Evolutionary conservation across 805 yeast species (phyloP).

Genomic region (Candida nitratophila): DNA sequence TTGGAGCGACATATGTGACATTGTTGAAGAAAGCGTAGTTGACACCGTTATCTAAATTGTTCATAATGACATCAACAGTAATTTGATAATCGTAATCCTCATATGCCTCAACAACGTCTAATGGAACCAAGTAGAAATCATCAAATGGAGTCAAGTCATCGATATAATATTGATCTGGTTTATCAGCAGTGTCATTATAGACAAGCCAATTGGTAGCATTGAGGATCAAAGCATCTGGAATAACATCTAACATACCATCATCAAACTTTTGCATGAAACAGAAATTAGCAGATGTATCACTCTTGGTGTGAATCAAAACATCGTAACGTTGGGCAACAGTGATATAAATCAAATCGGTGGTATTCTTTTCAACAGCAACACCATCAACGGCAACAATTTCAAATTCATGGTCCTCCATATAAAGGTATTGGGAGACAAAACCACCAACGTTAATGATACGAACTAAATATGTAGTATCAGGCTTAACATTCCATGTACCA

Average conservation of each 20-base stretch:
- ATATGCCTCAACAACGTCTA: constrained; percentile 42
- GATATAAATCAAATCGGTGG: constrained; percentile 65
- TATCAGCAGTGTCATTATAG: constrained; percentile 33
- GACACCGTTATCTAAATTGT: constrained; percentile 76
- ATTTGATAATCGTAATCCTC: constrained; percentile 67
- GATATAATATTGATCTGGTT: constrained; percentile 37
- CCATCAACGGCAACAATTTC: constrained; percentile 93
- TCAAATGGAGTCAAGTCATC: constrained; percentile 51
- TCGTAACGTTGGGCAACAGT: constrained; percentile 92
- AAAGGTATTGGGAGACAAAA: constrained; percentile 83
- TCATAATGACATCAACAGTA: constrained; percentile 73
- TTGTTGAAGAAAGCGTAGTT: constrained; percentile 97
- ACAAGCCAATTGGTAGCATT: constrained; percentile 72
- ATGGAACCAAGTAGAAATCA: constrained; percentile 72
- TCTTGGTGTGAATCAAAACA: constrained; percentile 68
- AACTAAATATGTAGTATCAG: constrained; percentile 77
- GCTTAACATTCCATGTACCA: constrained; percentile 71
- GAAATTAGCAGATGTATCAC: constrained; percentile 52
- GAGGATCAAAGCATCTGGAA: constrained; percentile 57
- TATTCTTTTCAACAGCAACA: constrained; percentile 68
- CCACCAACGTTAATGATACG: constrained; percentile 85
- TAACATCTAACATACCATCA: constrained; percentile 69
- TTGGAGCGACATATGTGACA: constrained; percentile 69
- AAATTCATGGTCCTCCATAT: constrained; percentile 82
- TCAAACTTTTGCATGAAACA: constrained; percentile 83